These are phyloP conservation scores for Earliella scabrosa DNA, from an alignment of 1,284 basidiomycete species.

Conservation along the genomic window DNA sequence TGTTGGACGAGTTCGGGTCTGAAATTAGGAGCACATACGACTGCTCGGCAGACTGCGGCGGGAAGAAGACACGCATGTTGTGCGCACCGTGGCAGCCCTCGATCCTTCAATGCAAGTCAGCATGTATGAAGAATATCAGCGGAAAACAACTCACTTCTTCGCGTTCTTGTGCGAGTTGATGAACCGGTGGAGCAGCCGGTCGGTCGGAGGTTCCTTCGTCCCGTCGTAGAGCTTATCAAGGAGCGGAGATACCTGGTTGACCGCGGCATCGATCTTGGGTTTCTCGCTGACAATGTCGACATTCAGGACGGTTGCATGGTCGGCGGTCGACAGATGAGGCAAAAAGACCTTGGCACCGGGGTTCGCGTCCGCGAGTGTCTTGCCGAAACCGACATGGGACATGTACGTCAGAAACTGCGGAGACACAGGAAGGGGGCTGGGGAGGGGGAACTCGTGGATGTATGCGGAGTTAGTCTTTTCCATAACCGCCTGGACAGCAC, in stretches of 20 bases:
- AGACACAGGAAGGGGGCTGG: slow-evolving; percentile 71
- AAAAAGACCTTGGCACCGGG: slow-evolving; percentile 73
- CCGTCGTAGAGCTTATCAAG: slow-evolving; percentile 75
- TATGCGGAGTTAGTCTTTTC: slow-evolving; percentile 80
- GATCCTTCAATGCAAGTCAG: slow-evolving; percentile 51
- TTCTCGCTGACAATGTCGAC: slow-evolving; percentile 89
- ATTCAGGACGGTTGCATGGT: slow-evolving; percentile 62
- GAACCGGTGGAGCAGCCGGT: slow-evolving; percentile 85
- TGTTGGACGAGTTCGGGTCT: slow-evolving; percentile 67
- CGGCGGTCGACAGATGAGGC: slow-evolving; percentile 58
- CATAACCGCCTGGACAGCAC: slow-evolving; percentile 79
- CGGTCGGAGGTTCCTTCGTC: slow-evolving; percentile 76
- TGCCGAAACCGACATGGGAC: slow-evolving; percentile 66
- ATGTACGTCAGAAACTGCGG: slow-evolving; percentile 85
- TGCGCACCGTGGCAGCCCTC: slow-evolving; percentile 80
- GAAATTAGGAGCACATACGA: slow-evolving; percentile 84
- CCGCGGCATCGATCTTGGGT: slow-evolving; percentile 71
- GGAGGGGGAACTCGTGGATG: slow-evolving; percentile 78
- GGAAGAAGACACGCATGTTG: slow-evolving; percentile 86
- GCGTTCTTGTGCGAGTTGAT: slow-evolving; percentile 81
- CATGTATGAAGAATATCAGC: too few relatives aligned
- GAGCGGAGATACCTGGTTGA: slow-evolving; percentile 76
- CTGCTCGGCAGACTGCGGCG: slow-evolving; percentile 73
- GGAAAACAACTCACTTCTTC: slow-evolving; percentile 60
- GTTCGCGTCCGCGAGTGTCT: slow-evolving; percentile 63